These are phyloP conservation scores for Thielaviopsis populi DNA, from an alignment of 2,329 filamentous ascomycete genomes.

Conservation along the genomic window DNA sequence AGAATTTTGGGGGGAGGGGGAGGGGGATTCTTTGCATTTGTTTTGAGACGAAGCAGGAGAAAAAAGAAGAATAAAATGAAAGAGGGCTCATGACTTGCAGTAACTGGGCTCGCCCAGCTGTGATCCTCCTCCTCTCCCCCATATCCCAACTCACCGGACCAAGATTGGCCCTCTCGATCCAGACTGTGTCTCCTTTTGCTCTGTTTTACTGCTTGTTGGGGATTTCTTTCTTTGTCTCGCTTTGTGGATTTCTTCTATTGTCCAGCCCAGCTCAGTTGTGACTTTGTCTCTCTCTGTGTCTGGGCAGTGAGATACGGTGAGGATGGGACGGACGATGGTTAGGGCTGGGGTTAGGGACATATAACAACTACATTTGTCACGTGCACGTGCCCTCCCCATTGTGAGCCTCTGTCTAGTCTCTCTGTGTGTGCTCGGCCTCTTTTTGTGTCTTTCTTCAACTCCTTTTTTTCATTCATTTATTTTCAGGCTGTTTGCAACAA, in stretches of 20 bases:
- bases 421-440: neutral
- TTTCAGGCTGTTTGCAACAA: neutral
- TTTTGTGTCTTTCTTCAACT: neutral
- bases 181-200: neutral
- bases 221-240: neutral
- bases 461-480: no score
- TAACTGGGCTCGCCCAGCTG: neutral
- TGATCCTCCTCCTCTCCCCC: neutral
- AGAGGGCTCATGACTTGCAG: neutral
- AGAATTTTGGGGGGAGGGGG: no score
- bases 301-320: no score
- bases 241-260: neutral
- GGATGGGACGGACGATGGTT: no score
- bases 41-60: neutral
- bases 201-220: neutral
- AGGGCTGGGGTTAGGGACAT: neutral
- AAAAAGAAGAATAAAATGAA: neutral
- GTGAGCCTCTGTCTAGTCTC: neutral
- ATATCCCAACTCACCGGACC: neutral
- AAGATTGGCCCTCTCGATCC: neutral
- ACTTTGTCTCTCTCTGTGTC: no score
- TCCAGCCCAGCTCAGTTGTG: neutral
- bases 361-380: no score
- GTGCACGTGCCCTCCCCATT: no score
- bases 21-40: neutral